phyloP scores from a whole-genome alignment of 169 alveolate species.

The Eimeria necatrix region DNA sequence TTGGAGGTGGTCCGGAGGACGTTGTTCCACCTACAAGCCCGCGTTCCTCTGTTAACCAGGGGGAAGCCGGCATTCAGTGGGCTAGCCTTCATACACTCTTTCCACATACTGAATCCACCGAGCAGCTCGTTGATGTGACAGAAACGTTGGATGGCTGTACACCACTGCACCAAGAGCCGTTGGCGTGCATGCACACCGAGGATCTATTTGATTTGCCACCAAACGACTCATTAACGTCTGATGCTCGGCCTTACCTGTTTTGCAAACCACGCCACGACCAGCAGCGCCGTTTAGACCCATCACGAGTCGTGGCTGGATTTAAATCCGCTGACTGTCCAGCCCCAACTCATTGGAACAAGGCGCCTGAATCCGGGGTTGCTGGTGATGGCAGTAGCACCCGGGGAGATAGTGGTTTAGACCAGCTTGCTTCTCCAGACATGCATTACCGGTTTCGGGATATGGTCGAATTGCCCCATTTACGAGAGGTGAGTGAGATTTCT shows the following conservation, averaged over 20 bases:
- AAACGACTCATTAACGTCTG: background rate
- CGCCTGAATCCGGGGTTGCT: background rate
- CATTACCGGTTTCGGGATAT: conserved; percentile 68
- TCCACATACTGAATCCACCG: background rate
- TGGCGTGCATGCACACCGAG: conserved; percentile 53
- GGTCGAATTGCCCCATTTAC: conserved; percentile 72
- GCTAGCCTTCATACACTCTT: conserved; percentile 35
- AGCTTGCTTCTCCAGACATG: background rate
- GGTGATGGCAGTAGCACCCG: conserved; percentile 28
- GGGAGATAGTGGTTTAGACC: conserved; percentile 32
- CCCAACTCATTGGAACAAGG: background rate
- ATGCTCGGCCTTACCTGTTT: background rate
- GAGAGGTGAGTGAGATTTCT: conserved; percentile 19
- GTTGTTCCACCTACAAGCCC: background rate
- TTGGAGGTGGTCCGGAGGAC: background rate
- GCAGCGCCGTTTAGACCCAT: background rate
- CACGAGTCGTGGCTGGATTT: background rate
- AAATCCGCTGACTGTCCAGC: background rate
- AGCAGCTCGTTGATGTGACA: background rate
- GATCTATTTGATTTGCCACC: conserved; percentile 54
- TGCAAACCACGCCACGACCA: background rate
- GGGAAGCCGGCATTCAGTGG: conserved; percentile 35
- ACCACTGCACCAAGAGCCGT: background rate
- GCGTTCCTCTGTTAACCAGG: background rate
- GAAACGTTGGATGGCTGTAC: background rate